Conservation (phyloP, 306 rosid species). For the Quercus engelmannii region DNA sequence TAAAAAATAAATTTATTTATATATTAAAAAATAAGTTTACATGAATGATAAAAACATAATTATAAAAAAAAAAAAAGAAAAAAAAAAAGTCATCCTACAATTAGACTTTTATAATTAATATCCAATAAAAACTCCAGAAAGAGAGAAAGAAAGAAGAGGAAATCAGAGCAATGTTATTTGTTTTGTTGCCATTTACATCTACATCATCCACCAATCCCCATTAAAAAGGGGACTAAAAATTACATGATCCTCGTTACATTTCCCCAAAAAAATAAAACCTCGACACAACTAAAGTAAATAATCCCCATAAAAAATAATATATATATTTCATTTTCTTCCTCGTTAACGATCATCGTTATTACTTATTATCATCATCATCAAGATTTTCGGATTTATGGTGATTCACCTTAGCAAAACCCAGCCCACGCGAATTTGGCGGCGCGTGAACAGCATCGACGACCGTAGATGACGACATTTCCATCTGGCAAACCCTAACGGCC, state of each 20-base stretch:
- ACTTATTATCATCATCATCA: neutral
- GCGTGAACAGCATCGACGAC: slow-evolving; percentile 41
- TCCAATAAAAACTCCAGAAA: neutral
- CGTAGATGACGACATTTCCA: slow-evolving; percentile 75
- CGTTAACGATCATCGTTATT: neutral
- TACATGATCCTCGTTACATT: neutral
- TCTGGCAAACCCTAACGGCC: slow-evolving; percentile 81
- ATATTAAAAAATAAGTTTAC: too few relatives aligned
- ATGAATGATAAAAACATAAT: too few relatives aligned
- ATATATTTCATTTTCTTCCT: neutral
- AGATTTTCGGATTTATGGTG: slow-evolving; percentile 40
- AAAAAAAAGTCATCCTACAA: too few relatives aligned
- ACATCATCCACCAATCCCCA: slow-evolving; percentile 9
- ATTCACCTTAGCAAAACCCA: slow-evolving; percentile 51
- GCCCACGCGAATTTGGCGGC: slow-evolving; percentile 38
- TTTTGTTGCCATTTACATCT: neutral
- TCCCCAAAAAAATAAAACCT: neutral
- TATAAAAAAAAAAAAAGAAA: too few relatives aligned
- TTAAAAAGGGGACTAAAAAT: neutral
- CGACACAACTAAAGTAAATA: neutral
- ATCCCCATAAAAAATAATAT: neutral
- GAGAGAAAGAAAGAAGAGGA: too few relatives aligned
- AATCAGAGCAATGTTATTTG: neutral
- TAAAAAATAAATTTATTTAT: too few relatives aligned
- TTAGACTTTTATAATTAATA: too few relatives aligned